These are phyloP conservation scores for Falciphora oryzae DNA, from an alignment of 2,329 filamentous ascomycete genomes.

Conservation along the genomic window DNA sequence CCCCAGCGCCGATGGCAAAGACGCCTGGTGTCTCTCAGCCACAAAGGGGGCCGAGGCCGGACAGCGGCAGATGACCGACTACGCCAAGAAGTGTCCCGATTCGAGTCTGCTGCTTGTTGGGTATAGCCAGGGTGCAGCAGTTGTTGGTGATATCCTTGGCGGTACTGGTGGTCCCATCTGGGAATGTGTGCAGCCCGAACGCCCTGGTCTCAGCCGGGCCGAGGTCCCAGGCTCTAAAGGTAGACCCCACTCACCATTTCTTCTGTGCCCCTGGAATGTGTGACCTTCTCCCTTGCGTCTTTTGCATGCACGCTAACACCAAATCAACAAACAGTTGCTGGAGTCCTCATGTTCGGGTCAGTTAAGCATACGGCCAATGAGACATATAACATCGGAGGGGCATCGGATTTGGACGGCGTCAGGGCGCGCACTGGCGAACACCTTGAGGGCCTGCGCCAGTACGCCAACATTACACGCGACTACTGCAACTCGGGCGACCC, in stretches of 20 bases:
- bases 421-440: slow-evolving; percentile 25
- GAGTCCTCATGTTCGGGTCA: slow-evolving; percentile 29
- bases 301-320: background rate
- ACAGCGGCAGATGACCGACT: slow-evolving; percentile 31
- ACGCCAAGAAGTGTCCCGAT: slow-evolving; percentile 33
- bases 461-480: slow-evolving; percentile 21
- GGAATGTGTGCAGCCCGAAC: slow-evolving; percentile 22
- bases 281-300: no score
- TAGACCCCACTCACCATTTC: slow-evolving; percentile 18
- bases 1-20: slow-evolving; percentile 19
- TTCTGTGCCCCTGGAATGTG: background rate
- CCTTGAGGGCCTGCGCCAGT: slow-evolving; percentile 24
- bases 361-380: slow-evolving; percentile 28
- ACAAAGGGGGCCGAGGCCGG: slow-evolving; percentile 30
- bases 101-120: slow-evolving; percentile 35
- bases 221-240: slow-evolving; percentile 27
- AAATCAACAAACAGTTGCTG: slow-evolving; percentile 21
- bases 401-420: slow-evolving; percentile 20
- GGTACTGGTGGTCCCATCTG: slow-evolving; percentile 30
- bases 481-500: slow-evolving; percentile 33
- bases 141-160: slow-evolving; percentile 31
- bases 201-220: slow-evolving; percentile 21
- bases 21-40: slow-evolving; percentile 31
- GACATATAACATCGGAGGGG: slow-evolving; percentile 26
- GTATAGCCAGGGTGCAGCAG: slow-evolving; percentile 35